Base-by-base conservation (phyloP, 2,329 filamentous ascomycete species). In the Uncinocarpus reesii region DNA sequence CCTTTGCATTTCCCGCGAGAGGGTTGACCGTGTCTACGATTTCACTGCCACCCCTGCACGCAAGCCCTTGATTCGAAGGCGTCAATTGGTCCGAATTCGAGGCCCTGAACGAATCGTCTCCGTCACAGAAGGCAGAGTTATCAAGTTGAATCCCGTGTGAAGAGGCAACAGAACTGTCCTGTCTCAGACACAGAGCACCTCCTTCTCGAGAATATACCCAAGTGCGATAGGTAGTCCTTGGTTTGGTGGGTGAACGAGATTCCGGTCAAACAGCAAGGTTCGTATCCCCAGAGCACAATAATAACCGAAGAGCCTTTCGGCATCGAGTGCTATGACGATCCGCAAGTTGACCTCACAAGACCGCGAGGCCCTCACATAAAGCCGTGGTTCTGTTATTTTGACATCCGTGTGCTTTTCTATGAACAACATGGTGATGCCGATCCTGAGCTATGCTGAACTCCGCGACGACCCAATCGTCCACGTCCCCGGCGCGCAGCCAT, bases 361-460 rank as follows among this genome's bases (percentile, higher is more conserved):
- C 23, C 21, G 38, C 38, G 38, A 41, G 23, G 21, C 21, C 21
- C 24, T 21, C 7, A 11, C 20, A 4, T 1, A 34, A 34, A 8
- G 38, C n/a, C n/a, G 7, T 28, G 24, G 24, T 29, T 29, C 5
- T 26, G 24, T 41, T 41, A 29, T 3, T 41, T 28, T 16, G 28
- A 2, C 24, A 18, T 15, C 29, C n/a, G 13, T 28, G 36, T 23
- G n/a, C 24, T 5, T 11, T 26, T n/a, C n/a, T 26, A 10, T 10
- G n/a, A 37, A 36, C 36, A 41, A 24, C 26, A 36, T 47, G 45
- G 26, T 47, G 26, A 41, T 41, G 45, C 28, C 35, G 28, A 34
- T 40, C 26, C 32, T 34, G 34, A 32, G 29, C 31, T 32, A 41
- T 47, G 36, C 28, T 40, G 24, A 40, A 41, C 29, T 16, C 45